Conservation (phyloP, 306 rosid genomes). For the Sicyos baderoa region DNA sequence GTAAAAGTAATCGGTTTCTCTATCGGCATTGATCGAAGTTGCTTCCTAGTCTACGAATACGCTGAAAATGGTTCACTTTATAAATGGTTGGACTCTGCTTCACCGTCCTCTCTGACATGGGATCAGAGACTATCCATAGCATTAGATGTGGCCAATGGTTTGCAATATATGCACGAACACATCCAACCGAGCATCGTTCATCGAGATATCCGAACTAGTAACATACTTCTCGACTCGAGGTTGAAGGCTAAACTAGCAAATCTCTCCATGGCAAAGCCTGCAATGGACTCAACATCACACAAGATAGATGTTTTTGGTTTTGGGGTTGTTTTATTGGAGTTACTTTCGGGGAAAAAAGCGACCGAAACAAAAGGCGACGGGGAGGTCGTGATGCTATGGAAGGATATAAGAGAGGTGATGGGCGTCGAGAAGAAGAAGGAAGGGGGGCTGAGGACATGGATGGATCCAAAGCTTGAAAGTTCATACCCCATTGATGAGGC, state of each 20-base stretch:
- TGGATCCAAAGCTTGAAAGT: constrained; percentile 47
- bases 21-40: constrained; percentile 32
- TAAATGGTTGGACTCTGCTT: constrained; percentile 40
- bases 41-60: constrained; percentile 61
- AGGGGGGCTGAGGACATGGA: constrained; percentile 46
- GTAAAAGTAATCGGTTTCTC: constrained; percentile 65
- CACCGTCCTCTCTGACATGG: constrained; percentile 50
- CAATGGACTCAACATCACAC: constrained; percentile 30
- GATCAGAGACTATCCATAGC: constrained; percentile 62
- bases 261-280: constrained; percentile 56
- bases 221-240: constrained; percentile 55
- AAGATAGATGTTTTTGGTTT: constrained; percentile 63
- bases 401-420: constrained; percentile 41
- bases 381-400: constrained; percentile 63
- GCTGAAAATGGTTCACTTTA: constrained; percentile 71
- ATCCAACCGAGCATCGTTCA: constrained; percentile 64
- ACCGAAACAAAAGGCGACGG: constrained; percentile 36
- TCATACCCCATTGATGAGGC: constrained; percentile 44
- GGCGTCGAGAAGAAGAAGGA: too few species aligned
- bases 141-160: constrained; percentile 63
- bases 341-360: constrained; percentile 58
- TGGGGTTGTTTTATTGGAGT: constrained; percentile 55
- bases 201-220: constrained; percentile 55
- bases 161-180: constrained; percentile 84
- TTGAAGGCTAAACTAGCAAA: constrained; percentile 75